Evolutionary conservation across 345 rosid genomes (phyloP).

Genomic region (Rubroshorea leprosula): DNA sequence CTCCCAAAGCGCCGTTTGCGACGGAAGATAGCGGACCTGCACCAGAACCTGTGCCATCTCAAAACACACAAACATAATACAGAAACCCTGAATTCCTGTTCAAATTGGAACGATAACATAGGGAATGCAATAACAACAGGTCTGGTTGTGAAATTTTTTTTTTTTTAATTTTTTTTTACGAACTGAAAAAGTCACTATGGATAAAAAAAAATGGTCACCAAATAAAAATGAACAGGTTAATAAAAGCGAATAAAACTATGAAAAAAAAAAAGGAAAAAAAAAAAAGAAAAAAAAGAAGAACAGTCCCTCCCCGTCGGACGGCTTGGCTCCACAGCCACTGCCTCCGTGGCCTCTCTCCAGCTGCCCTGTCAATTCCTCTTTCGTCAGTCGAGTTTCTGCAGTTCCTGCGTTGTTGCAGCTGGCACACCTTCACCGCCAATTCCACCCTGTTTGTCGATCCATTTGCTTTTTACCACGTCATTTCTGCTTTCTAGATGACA

Average conservation of each 20-base stretch:
- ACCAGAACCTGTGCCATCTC: conserved; percentile 42
- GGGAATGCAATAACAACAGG: background rate
- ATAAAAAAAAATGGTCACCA: no score
- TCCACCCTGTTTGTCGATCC: conserved; percentile 43
- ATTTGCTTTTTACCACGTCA: no score
- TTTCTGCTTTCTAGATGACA: no score
- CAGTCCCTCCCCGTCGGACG: conserved; percentile 27
- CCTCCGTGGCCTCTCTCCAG: conserved; percentile 16
- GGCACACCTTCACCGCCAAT: conserved; percentile 45
- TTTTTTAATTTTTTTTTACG: no score
- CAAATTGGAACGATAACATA: background rate
- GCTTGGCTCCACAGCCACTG: conserved; percentile 26
- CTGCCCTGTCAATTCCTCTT: conserved; percentile 31
- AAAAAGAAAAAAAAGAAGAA: no score
- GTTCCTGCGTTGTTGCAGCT: conserved; percentile 29
- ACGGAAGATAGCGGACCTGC: conserved; percentile 21
- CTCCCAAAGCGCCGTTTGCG: conserved; percentile 24
- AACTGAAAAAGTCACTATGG: no score
- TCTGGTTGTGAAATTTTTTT: background rate
- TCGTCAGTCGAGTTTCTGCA: conserved; percentile 21
- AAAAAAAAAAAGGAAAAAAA: no score
- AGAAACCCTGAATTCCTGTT: background rate
- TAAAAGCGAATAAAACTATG: no score
- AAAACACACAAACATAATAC: background rate
- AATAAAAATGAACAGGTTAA: no score